Evolutionary conservation across 192 early-diverging fungal species (phyloP), one percentile per base, ranked within the genome.

Genomic region (Umbelopsis sp.): DNA sequence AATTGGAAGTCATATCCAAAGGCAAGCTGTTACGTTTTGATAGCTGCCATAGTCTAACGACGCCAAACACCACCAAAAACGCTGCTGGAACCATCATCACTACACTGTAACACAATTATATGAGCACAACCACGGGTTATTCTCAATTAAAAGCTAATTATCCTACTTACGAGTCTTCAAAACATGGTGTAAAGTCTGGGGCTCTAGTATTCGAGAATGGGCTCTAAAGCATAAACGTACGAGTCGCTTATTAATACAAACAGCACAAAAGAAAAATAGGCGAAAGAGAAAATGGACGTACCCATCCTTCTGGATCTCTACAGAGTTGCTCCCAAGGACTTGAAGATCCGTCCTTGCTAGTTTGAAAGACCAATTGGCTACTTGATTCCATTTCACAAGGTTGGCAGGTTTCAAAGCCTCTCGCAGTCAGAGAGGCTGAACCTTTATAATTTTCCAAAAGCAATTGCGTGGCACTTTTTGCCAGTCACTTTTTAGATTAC

Each of bases 131-230:
- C 24, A 6, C n/a, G 10, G 7, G 29, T n/a, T 22, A 41, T 20
- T 36, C 8, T 34, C 22, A 38, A 21, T 6, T 32, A 20, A 32
- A 36, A 51, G 25, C 5, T 45, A 54, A 29, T 45, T 25, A 4
- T 38, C 14, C 20, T 14, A 66, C 82, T 54, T 68, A 79, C 80
- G 68, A 52, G 68, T 83, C 69, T 74, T 86, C 83, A 66, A 85
- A 86, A 51, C 85, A 86, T 22, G 81, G 83, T 14, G 79, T 77
- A 31, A 86, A 80, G 67, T 86, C 85, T 49, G 84, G 74, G 11
- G 68, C 17, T 21, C 84, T 74, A 16, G 41, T 26, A n/a, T 29
- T 34, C 26, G 74, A 77, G 79, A 81, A 85, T 9, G 85, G 85
- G 21, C 85, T 83, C 71, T 72, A 65, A 11, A 65, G 16, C 2